Evolutionary conservation across 345 rosid species (phyloP).

Genomic region (thale cress (Arabidopsis thaliana)): TAIR10.1 NC_003076.8:9470001-9470500

Average conservation of each 20-base stretch:
- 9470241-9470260: constrained; percentile 28
- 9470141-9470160: constrained; percentile 41
- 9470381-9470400: constrained; percentile 37
- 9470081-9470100: constrained; percentile 27
- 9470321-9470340: constrained; percentile 44
- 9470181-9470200: constrained; percentile 11
- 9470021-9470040: constrained; percentile 26
- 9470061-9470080: constrained; percentile 36
- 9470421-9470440: background rate
- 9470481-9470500: constrained; percentile 15
- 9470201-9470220: constrained; percentile 11
- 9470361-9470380: constrained; percentile 27
- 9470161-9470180: constrained; percentile 34
- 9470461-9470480: constrained; percentile 30
- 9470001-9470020: constrained; percentile 14
- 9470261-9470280: constrained; percentile 22
- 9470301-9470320: constrained; percentile 35
- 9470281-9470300: background rate
- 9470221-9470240: constrained; percentile 29
- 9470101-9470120: constrained; percentile 20
- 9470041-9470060: background rate
- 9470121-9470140: constrained; percentile 36
- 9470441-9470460: background rate
- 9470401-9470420: constrained; percentile 42
- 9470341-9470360: constrained; percentile 20